Evolutionary conservation across 306 rosid genomes (phyloP), one percentile per base, ranked within the genome.

Genomic region (Cicer bijugum): DNA sequence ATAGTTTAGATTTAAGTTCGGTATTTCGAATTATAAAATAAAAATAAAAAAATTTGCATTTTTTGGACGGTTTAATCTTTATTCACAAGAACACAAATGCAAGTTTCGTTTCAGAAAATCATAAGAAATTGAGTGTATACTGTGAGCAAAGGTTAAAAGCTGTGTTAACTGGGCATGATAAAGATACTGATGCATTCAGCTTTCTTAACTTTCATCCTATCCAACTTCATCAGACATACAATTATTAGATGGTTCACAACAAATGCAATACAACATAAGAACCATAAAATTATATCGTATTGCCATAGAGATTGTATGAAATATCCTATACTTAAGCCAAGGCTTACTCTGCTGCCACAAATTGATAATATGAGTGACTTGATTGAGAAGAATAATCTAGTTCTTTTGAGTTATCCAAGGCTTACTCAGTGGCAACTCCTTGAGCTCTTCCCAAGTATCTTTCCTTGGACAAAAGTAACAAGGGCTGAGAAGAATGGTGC

Each of bases 331-430:
- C 11, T 44, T 44, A 44, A 44, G 48, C 48, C 48, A 28, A 28
- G 35, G 5, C n/a, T 88, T 74, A 88, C 98, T 89, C 84, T 90
- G 92, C 88, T 90, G 98, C 97, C 97, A 92, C 85, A 92, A 82
- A 75, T 90, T 90, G 89, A 88, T 92, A 79, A 90, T 89, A 59
- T 90, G 97, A 6, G 97, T 90, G 10, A 95, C 97, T 86, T 92
- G 97, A 75, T 92, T 92, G 84, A 92, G 98, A 20, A 20, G 23
- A 20, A 20, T 20, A 20, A 20, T 20, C 23, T 20, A 20, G 23
- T 20, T 2, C 23, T 20, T 20, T 20, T 20, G 23, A 20, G 23
- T 20, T 20, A 20, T 20, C 2, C 23, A 20, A 20, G 23, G 23
- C 23, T 20, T 20, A 20, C 23, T 20, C 2, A 20, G 23, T 20